Evolutionary conservation across 164 flowering plant species (phyloP), one percentile per base, ranked within the genome.

Genomic region (Platanus orientalis): DNA sequence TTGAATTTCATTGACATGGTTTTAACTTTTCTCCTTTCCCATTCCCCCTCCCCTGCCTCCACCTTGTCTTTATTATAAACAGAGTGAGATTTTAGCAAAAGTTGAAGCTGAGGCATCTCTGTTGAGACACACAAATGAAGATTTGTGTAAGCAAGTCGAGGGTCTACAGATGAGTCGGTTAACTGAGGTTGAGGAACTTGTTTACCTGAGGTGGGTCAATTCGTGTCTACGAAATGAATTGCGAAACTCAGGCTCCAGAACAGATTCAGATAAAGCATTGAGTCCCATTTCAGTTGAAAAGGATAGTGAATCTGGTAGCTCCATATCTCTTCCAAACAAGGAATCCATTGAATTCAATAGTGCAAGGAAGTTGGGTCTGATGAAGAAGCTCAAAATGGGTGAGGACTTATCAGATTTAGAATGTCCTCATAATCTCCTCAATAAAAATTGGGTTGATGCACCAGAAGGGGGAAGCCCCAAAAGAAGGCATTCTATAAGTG

Each of bases 111-210:
- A 92, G 77, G 94, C 90, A 52, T 79, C 89, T 32, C 16, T 74
- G 61, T 70, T 89, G 47, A 81, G 83, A 63, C 82, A 73, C 62
- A 81, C 87, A 49, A 89, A 91, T 73, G 90, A 89, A 72, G 79
- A 84, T 69, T 66, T 90, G 61, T 62, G 86, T 71, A 90, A 88
- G 58, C 97, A 90, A 83, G 94, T 90, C 48, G 97, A 90, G 68
- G 90, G 87, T 36, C 71, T 88, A 32, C 94, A 90, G 74, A 81
- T 84, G 82, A 88, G 76, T 64, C 65, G 94, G 17, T 70, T 90
- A 54, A 90, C 83, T 63, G 97, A 90, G 77, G 94, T 90, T 52
- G 97, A 90, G 69, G 97, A 90, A 73, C 92, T 88, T 28, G 94
- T 81, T 19, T 90, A 90, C 59, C 70, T 90, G 50, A 79, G 90